Evolutionary conservation across 257 asterid genomes (phyloP), one percentile per base, ranked within the genome.

Genomic region (Ajuga chamaepitys): DNA sequence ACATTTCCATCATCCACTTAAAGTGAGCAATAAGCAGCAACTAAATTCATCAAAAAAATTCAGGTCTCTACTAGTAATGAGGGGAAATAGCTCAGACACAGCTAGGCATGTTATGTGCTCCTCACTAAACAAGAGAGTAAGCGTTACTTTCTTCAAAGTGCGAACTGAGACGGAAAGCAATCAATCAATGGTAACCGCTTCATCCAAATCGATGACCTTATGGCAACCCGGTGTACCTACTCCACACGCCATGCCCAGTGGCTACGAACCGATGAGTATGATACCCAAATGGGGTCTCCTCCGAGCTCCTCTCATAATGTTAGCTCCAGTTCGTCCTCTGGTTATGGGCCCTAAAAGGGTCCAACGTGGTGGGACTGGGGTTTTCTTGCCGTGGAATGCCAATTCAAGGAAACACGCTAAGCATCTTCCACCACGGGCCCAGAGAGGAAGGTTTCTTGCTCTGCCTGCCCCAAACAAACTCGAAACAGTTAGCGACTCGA

Each of bases 101-200:
- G 88, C 96, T 35, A 78, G 99, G 64, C 99, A 94, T 38, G 99
- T 87, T 3, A 86, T 94, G 97, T 88, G 99, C 74, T 77, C 97
- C 21, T 86, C 99, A 1, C 78, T 70, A 0, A 87, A 94, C 83
- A 90, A 83, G 75, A 82, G 99, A 61, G 89, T 86, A 6, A 90
- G 91, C 74, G 70, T 94, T 6, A 94, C 93, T 59, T 88, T 94
- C 81, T 82, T 94, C 79, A 80, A 81, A 78, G 86, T 90, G 75
- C 85, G 92, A 54, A 18, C 79, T 11, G 83, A 84, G 74, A 63
- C 66, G 13, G 84, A 70, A 62, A 77, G 52, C 67, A 61, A 63
- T 64, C 25, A 62, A n/a, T 17, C 81, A 10, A 78, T 77, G 44
- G 64, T 64, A 54, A 51, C 78, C 41, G 72, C 83, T 26, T 58